Conservation (phyloP, 164 flowering plant genomes). For the Annona cherimola region DNA sequence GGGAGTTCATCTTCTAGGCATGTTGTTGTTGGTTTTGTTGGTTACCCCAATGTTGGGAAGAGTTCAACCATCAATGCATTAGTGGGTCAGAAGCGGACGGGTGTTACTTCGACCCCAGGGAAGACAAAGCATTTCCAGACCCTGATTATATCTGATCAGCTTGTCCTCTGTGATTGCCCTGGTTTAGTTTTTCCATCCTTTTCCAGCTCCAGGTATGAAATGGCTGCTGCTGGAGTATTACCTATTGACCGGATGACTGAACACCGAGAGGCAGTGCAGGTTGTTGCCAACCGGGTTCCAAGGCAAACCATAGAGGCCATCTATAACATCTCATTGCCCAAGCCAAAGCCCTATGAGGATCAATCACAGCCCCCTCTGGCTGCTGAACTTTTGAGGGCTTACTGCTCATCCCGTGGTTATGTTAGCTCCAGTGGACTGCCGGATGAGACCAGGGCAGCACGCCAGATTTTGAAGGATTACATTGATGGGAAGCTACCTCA, state of each 20-base stretch:
- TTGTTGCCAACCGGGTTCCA: conserved; percentile 75
- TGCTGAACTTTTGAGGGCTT: conserved; percentile 64
- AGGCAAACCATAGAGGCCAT: conserved; percentile 53
- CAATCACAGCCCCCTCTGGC: conserved; percentile 79
- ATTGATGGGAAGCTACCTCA: conserved; percentile 87
- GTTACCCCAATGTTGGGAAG: conserved; percentile 96
- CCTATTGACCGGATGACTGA: conserved; percentile 93
- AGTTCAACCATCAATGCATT: conserved; percentile 97
- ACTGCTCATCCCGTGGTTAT: conserved; percentile 84
- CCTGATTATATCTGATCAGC: conserved; percentile 66
- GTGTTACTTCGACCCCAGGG: conserved; percentile 97
- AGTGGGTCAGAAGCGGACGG: conserved; percentile 81
- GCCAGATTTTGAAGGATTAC: conserved; percentile 80
- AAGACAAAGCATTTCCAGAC: conserved; percentile 99
- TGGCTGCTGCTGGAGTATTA: conserved; percentile 89
- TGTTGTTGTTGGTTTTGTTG: conserved; percentile 87
- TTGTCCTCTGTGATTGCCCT: conserved; percentile 92
- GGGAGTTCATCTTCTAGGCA: conserved; percentile 23
- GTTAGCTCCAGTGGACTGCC: conserved; percentile 89
- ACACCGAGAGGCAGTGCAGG: conserved; percentile 82
- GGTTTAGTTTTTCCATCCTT: conserved; percentile 96
- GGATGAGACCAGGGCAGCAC: conserved; percentile 85
- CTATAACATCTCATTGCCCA: conserved; percentile 75
- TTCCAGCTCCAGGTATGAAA: conserved; percentile 87
- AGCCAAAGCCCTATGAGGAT: conserved; percentile 76